Evolutionary conservation across 768 basidiomycete genomes (phyloP).

Genomic region (Boletus reticulatus): DNA sequence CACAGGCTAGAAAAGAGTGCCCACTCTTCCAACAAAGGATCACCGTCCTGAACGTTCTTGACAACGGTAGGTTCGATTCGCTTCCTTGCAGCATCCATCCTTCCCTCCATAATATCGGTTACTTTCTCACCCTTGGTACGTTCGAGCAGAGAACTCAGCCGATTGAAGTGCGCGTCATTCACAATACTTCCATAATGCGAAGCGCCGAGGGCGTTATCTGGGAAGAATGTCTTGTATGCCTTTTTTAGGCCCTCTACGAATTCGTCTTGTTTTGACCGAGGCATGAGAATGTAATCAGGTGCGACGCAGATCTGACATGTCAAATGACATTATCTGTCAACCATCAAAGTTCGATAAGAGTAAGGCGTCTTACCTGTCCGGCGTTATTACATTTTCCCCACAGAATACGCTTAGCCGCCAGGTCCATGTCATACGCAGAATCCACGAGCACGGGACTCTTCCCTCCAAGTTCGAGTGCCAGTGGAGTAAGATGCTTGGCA

Average conservation of each 20-base stretch:
- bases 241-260: constrained; percentile 46
- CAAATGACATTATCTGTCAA: neutral
- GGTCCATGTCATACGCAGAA: constrained; percentile 38
- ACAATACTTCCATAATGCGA: constrained; percentile 50
- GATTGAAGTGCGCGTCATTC: constrained; percentile 49
- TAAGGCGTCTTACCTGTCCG: constrained; percentile 47
- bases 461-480: constrained; percentile 33
- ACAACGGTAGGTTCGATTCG: constrained; percentile 63
- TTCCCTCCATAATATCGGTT: constrained; percentile 42
- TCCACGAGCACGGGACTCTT: constrained; percentile 49
- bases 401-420: constrained; percentile 62
- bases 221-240: constrained; percentile 49
- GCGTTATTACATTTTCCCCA: constrained; percentile 67
- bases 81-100: constrained; percentile 35
- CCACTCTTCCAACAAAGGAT: constrained; percentile 61
- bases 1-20: constrained; percentile 1
- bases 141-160: constrained; percentile 50
- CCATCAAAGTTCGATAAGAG: too few relatives aligned
- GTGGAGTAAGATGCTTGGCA: constrained; percentile 34
- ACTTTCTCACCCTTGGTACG: constrained; percentile 57
- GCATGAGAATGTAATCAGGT: constrained; percentile 47
- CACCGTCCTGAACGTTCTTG: constrained; percentile 48
- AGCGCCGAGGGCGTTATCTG: constrained; percentile 47
- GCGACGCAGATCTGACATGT: constrained; percentile 36
- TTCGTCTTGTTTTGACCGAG: constrained; percentile 41